Evolutionary conservation across 169 alveolate species (phyloP).

Genomic region (Eimeria praecox): DNA sequence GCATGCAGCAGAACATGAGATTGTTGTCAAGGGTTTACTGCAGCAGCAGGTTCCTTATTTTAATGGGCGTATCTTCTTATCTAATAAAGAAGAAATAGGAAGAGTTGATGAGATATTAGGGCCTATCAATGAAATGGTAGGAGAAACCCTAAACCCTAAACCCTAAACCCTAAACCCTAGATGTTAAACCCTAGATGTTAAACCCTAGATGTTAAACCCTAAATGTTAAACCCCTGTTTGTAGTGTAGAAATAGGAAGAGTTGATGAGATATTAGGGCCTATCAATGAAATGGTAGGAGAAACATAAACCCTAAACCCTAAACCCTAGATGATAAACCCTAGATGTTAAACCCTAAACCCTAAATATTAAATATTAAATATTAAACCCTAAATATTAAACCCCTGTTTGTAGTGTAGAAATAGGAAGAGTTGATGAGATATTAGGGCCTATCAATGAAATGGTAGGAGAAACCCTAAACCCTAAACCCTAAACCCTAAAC

Average conservation of each 20-base stretch:
- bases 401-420: too few species aligned
- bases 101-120: conserved; percentile 97
- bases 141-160: too few species aligned
- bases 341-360: too few species aligned
- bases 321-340: too few species aligned
- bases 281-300: too few species aligned
- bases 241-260: conserved; percentile 86
- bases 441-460: conserved; percentile 96
- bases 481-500: neutral
- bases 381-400: too few species aligned
- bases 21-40: conserved; percentile 92
- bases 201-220: too few species aligned
- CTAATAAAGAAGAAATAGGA: conserved; percentile 97
- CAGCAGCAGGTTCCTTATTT: conserved; percentile 96
- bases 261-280: too few species aligned
- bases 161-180: neutral
- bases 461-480: too few species aligned
- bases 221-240: too few species aligned
- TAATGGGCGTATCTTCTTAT: conserved; percentile 96
- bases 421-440: conserved; percentile 97
- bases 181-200: neutral
- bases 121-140: conserved; percentile 95
- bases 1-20: conserved; percentile 95
- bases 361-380: conserved; percentile 94
- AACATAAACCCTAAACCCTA: too few species aligned